Evolutionary conservation across 257 asterid species (phyloP).

Genomic region (Euphrasia confusa): DNA sequence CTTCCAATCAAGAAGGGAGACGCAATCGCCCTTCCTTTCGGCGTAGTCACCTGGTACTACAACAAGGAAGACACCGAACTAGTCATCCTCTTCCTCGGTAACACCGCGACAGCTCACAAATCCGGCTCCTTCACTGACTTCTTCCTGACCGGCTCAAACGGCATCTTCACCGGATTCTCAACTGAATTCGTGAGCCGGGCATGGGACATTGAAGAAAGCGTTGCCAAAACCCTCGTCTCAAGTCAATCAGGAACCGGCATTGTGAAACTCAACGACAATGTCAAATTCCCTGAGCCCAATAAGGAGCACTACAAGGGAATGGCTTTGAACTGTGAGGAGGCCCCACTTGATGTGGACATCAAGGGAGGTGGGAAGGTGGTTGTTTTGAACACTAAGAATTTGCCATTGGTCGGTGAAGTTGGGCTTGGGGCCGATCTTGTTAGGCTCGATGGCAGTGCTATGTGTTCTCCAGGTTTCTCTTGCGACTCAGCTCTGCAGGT

Average conservation of each 20-base stretch:
- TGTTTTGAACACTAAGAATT: constrained; percentile 75
- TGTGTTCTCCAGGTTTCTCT: constrained; percentile 95
- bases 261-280: constrained; percentile 33
- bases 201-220: constrained; percentile 46
- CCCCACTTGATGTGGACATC: constrained; percentile 52
- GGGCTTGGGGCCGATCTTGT: constrained; percentile 88
- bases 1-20: constrained; percentile 79
- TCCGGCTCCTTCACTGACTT: constrained; percentile 50
- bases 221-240: constrained; percentile 32
- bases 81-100: constrained; percentile 50
- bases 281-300: constrained; percentile 49
- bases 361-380: constrained; percentile 59
- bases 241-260: constrained; percentile 39
- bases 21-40: constrained; percentile 79
- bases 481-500: constrained; percentile 90
- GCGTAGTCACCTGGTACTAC: constrained; percentile 84
- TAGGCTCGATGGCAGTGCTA: constrained; percentile 61
- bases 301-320: constrained; percentile 43
- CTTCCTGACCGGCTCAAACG: constrained; percentile 43
- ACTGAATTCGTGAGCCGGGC: constrained; percentile 45
- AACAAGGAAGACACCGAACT: constrained; percentile 62
- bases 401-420: constrained; percentile 79
- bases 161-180: constrained; percentile 52
- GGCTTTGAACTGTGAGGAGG: constrained; percentile 55
- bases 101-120: constrained; percentile 46